A percentile compares a stretch with the other conserved stretches of the same genome.
phyloP scores from a whole-genome alignment of 2,329 filamentous ascomycete genomes.

The Neofusicoccum sp. region DNA sequence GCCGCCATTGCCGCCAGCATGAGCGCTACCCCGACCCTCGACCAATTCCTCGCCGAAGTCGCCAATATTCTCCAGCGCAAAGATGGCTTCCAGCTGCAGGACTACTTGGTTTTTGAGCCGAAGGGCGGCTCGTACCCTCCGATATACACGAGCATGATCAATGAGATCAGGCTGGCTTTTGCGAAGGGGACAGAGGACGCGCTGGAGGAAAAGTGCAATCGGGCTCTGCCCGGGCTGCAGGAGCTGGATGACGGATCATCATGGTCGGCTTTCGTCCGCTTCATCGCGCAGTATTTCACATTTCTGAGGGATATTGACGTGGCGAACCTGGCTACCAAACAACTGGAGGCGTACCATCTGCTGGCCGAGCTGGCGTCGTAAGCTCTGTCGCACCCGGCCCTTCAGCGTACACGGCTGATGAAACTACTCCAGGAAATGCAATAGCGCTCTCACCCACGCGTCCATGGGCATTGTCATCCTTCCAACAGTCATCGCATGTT shows the following conservation, averaged over 20 bases:
- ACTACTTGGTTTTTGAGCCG: conserved; percentile 74
- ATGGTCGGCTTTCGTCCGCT: conserved; percentile 75
- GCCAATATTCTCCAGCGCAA: conserved; percentile 60
- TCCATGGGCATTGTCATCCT: conserved; percentile 79
- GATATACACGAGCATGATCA: conserved; percentile 65
- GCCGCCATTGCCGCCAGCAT: conserved; percentile 1
- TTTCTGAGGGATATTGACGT: conserved; percentile 81
- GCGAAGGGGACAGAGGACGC: conserved; percentile 48
- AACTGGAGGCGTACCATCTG: conserved; percentile 68
- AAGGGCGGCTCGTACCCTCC: conserved; percentile 53
- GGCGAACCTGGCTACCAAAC: conserved; percentile 55
- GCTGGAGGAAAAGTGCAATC: conserved; percentile 63
- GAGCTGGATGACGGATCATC: conserved; percentile 55
- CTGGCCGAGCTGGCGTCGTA: conserved; percentile 75
- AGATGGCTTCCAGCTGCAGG: conserved; percentile 64
- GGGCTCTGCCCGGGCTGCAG: conserved; percentile 55
- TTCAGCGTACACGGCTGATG: not conserved
- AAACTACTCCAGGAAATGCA: conserved; percentile 63
- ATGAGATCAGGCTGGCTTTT: conserved; percentile 64
- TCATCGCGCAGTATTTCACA: conserved; percentile 76
- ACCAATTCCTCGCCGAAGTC: conserved; percentile 67
- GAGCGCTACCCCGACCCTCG: conserved; percentile 58
- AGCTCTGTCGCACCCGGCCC: conserved; percentile 32
- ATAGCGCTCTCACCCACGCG: conserved; percentile 76
- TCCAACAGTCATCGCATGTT: conserved; percentile 78